These are phyloP conservation scores for Flaveria brownii DNA, from an alignment of 129 eudicot species.

Conservation along the genomic window DNA sequence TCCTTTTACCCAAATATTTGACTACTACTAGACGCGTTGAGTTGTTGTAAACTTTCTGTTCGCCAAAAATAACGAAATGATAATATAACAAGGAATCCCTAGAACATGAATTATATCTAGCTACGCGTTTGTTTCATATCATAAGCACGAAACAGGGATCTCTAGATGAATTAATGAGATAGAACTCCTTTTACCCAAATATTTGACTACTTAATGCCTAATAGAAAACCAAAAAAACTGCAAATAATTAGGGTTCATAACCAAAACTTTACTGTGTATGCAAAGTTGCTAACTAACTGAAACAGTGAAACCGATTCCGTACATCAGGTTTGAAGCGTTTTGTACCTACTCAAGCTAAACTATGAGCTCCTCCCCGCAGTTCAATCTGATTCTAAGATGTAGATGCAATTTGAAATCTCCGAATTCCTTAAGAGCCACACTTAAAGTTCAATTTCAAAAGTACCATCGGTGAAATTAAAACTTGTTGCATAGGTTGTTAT, in stretches of 20 bases:
- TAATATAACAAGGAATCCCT: no score
- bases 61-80: not conserved
- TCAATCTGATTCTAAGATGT: constrained; percentile 12
- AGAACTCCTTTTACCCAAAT: not conserved
- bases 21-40: no score
- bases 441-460: constrained; percentile 7
- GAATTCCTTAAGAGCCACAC: not conserved
- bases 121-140: not conserved
- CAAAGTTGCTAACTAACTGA: constrained; percentile 20
- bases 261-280: constrained; percentile 5
- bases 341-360: constrained; percentile 9
- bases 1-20: not conserved
- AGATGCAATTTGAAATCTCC: not conserved
- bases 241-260: constrained; percentile 15
- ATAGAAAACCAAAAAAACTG: constrained; percentile 1
- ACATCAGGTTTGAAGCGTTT: not conserved
- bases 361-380: constrained; percentile 4
- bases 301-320: constrained; percentile 6
- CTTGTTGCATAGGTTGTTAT: not conserved
- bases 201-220: constrained; percentile 9
- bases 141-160: constrained; percentile 1
- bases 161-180: not conserved
- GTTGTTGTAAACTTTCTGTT: no score
- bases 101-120: not conserved
- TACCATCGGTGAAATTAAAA: not conserved